Conservation (phyloP, 192 early-diverging fungal species). For the Nowakowskiella sp. region DNA sequence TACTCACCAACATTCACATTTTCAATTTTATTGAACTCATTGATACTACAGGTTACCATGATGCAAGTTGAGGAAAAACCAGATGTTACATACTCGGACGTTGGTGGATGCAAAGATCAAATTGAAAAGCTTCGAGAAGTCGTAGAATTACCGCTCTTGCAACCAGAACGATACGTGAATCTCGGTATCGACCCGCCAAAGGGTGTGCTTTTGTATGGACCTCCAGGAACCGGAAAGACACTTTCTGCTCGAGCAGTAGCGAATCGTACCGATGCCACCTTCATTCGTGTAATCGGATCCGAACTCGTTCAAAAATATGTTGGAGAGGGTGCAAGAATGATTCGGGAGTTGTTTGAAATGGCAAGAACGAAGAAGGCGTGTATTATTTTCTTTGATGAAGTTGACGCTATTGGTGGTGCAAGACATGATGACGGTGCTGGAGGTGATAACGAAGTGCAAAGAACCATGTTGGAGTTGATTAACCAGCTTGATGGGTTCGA, state of each 20-base stretch:
- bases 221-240: constrained; percentile 95
- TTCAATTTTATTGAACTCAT: too few species aligned
- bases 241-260: constrained; percentile 96
- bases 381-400: constrained; percentile 99
- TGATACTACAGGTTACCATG: too few species aligned
- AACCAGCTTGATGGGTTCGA: constrained; percentile 99
- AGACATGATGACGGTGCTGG: constrained; percentile 97
- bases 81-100: constrained; percentile 98
- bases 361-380: constrained; percentile 99
- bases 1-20: too few species aligned
- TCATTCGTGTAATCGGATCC: constrained; percentile 99
- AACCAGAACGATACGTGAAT: constrained; percentile 94
- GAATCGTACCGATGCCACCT: constrained; percentile 98
- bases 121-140: constrained; percentile 99
- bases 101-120: constrained; percentile 99
- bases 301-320: constrained; percentile 97
- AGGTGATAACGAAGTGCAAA: constrained; percentile 99
- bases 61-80: constrained; percentile 99
- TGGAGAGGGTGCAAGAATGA: constrained; percentile 98
- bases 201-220: constrained; percentile 95
- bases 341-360: constrained; percentile 99
- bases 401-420: constrained; percentile 95
- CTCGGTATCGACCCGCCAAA: constrained; percentile 99
- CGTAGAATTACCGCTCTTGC: constrained; percentile 91
- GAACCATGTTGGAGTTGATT: constrained; percentile 99